These are phyloP conservation scores for Phytophthora fragariae DNA, from an alignment of 352 stramenopile species.

Conservation along the genomic window DNA sequence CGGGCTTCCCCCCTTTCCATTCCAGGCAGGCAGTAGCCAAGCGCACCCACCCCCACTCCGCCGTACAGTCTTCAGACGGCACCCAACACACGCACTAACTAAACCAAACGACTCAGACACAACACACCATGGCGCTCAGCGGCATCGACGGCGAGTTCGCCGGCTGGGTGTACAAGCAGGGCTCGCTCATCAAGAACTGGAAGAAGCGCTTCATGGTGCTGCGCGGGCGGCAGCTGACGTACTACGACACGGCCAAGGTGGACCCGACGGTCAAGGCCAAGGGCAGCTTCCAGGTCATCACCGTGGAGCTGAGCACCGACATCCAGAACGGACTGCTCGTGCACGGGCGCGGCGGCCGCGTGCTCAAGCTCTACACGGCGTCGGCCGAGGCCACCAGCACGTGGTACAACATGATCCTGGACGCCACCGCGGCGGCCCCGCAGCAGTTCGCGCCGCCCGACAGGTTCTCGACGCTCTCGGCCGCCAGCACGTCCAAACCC, in stretches of 20 bases:
- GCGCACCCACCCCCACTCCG: background rate
- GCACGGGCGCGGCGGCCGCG: constrained; percentile 77
- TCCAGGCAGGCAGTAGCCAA: no score
- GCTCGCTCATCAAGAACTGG: constrained; percentile 82
- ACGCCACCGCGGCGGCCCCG: constrained; percentile 49
- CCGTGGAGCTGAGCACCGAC: constrained; percentile 79
- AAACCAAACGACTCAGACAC: no score
- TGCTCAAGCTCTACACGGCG: constrained; percentile 90
- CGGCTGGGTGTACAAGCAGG: constrained; percentile 89
- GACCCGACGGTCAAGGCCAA: constrained; percentile 72
- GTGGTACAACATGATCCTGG: constrained; percentile 83
- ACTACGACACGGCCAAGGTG: constrained; percentile 82
- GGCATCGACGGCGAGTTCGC: constrained; percentile 63
- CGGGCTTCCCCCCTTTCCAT: constrained; percentile 13
- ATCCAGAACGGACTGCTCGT: constrained; percentile 87
- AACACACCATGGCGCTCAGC: constrained; percentile 37
- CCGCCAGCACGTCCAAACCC: constrained; percentile 10
- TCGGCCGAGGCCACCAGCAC: constrained; percentile 69
- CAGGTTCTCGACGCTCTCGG: constrained; percentile 59
- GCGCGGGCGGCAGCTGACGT: constrained; percentile 79
- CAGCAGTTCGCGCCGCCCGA: constrained; percentile 37
- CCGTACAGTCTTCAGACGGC: no score
- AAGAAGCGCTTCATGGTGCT: constrained; percentile 91
- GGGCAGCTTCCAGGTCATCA: constrained; percentile 87
- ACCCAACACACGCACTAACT: no score